phyloP scores from a whole-genome alignment of 768 basidiomycete genomes.

The Termitomyces sp. region DNA sequence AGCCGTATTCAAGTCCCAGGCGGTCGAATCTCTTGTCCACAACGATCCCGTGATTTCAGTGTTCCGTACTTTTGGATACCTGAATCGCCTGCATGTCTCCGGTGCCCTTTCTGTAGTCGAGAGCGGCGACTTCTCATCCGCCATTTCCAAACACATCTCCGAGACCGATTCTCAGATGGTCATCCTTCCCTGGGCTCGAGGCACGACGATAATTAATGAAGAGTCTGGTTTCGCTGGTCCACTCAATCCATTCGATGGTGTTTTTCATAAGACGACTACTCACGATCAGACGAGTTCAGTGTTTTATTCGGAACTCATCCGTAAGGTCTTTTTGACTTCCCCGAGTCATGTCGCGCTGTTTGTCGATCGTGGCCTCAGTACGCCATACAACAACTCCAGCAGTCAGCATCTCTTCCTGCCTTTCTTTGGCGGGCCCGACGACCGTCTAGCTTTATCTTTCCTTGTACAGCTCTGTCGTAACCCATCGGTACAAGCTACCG shows the following conservation, averaged over 20 bases:
- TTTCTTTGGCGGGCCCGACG: constrained; percentile 94
- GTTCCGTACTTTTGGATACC: constrained; percentile 71
- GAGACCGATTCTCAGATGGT: constrained; percentile 64
- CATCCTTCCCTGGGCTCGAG: constrained; percentile 78
- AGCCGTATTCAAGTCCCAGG: constrained; percentile 77
- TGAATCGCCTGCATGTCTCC: constrained; percentile 61
- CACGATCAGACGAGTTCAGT: constrained; percentile 48
- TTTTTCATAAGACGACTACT: constrained; percentile 54
- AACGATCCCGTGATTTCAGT: constrained; percentile 70
- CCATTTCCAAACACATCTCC: constrained; percentile 55
- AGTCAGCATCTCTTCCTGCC: constrained; percentile 72
- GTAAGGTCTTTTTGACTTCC: constrained; percentile 70
- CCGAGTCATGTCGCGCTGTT: constrained; percentile 79
- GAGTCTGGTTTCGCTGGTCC: constrained; percentile 20
- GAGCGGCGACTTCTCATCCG: constrained; percentile 64
- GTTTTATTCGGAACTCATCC: constrained; percentile 78
- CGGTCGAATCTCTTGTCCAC: constrained; percentile 60
- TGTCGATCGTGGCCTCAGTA: constrained; percentile 61
- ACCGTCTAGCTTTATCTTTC: constrained; percentile 77
- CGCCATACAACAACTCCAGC: constrained; percentile 17
- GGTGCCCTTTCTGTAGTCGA: constrained; percentile 71
- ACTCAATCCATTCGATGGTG: constrained; percentile 68
- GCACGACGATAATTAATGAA: constrained; percentile 20
- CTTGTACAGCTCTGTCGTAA: constrained; percentile 74
- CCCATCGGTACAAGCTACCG: constrained; percentile 59